phyloP scores from a whole-genome alignment of 2,329 filamentous ascomycete genomes.

The Diaporthe vaccinii region DNA sequence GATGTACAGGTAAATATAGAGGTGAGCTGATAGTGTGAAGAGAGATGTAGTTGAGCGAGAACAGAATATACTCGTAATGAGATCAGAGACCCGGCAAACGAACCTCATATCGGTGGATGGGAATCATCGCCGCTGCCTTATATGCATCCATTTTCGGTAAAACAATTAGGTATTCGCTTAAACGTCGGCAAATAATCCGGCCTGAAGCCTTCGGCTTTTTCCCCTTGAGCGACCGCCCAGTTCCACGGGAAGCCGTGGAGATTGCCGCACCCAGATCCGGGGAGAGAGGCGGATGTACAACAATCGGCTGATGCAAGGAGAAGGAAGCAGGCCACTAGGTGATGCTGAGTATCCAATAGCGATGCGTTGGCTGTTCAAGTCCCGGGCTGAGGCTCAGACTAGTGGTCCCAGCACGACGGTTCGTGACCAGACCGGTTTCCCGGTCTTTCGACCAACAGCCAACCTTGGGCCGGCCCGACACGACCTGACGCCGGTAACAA shows the following conservation, averaged over 20 bases:
- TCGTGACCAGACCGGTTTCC: constrained; percentile 5
- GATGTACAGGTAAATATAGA: not conserved
- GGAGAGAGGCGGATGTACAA: not conserved
- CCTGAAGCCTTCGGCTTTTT: not conserved
- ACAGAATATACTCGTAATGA: not conserved
- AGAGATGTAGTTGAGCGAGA: not conserved
- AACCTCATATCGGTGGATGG: not conserved
- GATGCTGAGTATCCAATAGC: not conserved
- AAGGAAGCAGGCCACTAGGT: not conserved
- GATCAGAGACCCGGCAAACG: not conserved
- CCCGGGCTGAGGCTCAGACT: not conserved
- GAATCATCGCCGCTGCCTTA: not conserved
- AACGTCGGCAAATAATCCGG: too few relatives aligned
- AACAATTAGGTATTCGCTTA: too few relatives aligned
- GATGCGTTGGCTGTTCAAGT: not conserved
- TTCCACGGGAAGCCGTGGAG: not conserved
- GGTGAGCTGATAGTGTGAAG: not conserved
- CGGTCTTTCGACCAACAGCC: not conserved
- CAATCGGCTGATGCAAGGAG: not conserved
- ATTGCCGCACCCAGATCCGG: not conserved
- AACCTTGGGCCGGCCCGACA: not conserved
- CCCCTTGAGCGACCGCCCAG: not conserved
- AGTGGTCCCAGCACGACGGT: not conserved
- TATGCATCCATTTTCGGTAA: not conserved
- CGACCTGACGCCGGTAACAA: not conserved